These are phyloP conservation scores for Eucalyptus tenuipes DNA, from an alignment of 345 rosid species.

Conservation along the genomic window DNA sequence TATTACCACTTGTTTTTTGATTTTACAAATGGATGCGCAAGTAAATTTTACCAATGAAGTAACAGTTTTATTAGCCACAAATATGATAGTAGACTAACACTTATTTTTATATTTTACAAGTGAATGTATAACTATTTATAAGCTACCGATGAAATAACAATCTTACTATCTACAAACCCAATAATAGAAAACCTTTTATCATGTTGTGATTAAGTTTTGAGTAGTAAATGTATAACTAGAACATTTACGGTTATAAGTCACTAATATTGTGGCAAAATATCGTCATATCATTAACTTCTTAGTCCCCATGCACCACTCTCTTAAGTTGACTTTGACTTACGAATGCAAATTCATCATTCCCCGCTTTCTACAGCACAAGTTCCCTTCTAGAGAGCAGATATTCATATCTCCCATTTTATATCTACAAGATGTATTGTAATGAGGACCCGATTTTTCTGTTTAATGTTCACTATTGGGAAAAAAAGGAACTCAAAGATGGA, in stretches of 20 bases:
- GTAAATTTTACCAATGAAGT: not conserved
- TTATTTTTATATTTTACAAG: not conserved
- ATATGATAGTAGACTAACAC: not conserved
- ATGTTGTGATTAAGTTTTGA: not conserved
- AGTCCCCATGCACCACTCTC: fast-evolving
- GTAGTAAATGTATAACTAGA: no score
- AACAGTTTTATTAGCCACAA: not conserved
- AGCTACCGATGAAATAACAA: not conserved
- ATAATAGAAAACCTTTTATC: not conserved
- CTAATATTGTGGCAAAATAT: no score
- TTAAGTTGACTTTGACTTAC: not conserved
- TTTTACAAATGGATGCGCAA: not conserved
- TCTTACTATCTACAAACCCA: not conserved
- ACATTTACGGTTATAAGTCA: not conserved
- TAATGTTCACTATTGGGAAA: no score
- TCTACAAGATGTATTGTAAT: no score
- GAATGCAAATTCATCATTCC: no score
- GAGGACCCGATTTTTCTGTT: no score
- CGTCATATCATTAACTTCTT: no score
- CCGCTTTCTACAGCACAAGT: no score
- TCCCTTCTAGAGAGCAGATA: no score
- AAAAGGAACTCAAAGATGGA: no score
- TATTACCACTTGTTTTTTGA: not conserved
- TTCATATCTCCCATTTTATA: no score
- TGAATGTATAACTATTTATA: fast-evolving